Percentiles rank a stretch among this genome's conserved stretches.
These are phyloP conservation scores for Agapanthus africanus DNA, from an alignment of 106 monocot species.

Conservation along the genomic window DNA sequence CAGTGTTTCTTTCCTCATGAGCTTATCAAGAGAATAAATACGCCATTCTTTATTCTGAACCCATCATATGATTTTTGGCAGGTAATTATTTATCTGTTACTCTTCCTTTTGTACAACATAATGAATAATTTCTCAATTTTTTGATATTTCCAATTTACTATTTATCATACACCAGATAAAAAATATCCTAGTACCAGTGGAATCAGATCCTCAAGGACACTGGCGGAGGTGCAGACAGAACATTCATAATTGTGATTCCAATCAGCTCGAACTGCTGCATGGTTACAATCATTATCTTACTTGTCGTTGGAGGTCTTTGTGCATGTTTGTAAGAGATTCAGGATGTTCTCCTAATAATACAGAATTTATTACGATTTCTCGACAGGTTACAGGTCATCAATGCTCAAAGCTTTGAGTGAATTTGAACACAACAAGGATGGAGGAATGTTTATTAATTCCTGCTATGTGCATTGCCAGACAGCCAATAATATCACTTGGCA, in stretches of 20 bases:
- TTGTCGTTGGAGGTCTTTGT: background rate
- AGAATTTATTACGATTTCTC: background rate
- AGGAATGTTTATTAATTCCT: slow-evolving; percentile 79
- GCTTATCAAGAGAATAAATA: slow-evolving; percentile 56
- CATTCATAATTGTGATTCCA: slow-evolving; percentile 50
- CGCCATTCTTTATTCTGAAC: slow-evolving; percentile 83
- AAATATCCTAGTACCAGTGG: slow-evolving; percentile 48
- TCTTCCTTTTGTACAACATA: background rate
- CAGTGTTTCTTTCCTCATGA: slow-evolving; percentile 92
- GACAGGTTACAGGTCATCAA: slow-evolving; percentile 52
- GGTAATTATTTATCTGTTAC: slow-evolving; percentile 31
- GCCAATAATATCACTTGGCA: slow-evolving; percentile 62
- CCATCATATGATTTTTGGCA: slow-evolving; percentile 93
- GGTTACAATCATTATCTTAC: slow-evolving; percentile 29
- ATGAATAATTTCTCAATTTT: background rate
- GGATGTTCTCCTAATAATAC: background rate
- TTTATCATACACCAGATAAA: slow-evolving; percentile 48
- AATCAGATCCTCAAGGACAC: slow-evolving; percentile 43
- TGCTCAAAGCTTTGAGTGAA: slow-evolving; percentile 51
- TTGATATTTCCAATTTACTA: background rate
- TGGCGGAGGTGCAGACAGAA: slow-evolving; percentile 70
- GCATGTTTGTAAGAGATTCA: slow-evolving; percentile 23
- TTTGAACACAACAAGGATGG: slow-evolving; percentile 30
- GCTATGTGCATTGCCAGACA: slow-evolving; percentile 85
- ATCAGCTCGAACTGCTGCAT: slow-evolving; percentile 58